Evolutionary conservation across 768 basidiomycete genomes (phyloP), one percentile per base, ranked within the genome.

Genomic region (Lactarius hatsudake): DNA sequence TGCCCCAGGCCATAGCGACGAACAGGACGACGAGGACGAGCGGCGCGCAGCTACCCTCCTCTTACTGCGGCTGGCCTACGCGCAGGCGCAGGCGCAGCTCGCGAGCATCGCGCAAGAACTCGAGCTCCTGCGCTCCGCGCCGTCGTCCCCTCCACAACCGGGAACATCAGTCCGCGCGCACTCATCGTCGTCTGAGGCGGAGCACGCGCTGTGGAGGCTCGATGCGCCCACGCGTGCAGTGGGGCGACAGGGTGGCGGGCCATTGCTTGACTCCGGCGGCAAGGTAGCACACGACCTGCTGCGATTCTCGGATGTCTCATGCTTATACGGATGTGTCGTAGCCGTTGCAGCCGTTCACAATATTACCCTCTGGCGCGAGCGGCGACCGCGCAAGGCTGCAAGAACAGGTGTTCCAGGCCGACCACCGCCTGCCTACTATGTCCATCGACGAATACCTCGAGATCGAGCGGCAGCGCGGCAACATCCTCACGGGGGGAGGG

Each of bases 391-490:
- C 87, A 51, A 84, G 87, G 30, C 74, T 97, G 7, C 88, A 89
- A 74, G 78, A 84, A 2, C 86, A 91, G 73, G 95, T 98, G 4
- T 98, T 98, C 78, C 85, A 88, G 18, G 85, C 93, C 17, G 86
- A 85, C 13, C 87, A 97, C 73, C 85, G 89, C 53, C 79, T 98
- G 38, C 97, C 97, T 5, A 95, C 94, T 0, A 98, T 99, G 97
- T 85, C 91, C 1, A 86, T 98, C 65, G 96, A 98, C 72, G 92
- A 98, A 76, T 98, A 96, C 74, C 83, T 99, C 38, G 86, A 91
- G 74, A 86, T 93, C 64, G 96, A 99, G 74, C 81, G 81, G 58
- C 82, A 87, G 73, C 80, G 91, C 64, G 96, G 96, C 0, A 95
- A 94, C 62, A 87, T 98, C 71, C 86, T 97, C 63, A 83, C 89